These are phyloP conservation scores for Brassica juncea DNA, from an alignment of 345 rosid species.

Conservation along the genomic window DNA sequence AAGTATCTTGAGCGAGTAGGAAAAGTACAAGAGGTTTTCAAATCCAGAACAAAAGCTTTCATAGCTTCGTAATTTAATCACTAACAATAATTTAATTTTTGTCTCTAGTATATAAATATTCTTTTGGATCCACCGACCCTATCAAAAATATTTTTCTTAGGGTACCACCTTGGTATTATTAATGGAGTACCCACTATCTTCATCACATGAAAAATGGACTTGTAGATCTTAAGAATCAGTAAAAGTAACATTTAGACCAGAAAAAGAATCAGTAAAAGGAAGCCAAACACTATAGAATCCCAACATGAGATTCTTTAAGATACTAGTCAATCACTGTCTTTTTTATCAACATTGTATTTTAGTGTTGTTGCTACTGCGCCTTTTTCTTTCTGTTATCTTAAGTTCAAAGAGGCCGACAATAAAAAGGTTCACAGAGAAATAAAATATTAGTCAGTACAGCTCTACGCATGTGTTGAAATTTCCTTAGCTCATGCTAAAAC, in stretches of 20 bases:
- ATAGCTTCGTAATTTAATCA: neutral
- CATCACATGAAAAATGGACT: conserved; percentile 24
- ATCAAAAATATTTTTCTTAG: neutral
- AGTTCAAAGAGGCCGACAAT: neutral
- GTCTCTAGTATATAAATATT: neutral
- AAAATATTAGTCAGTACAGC: neutral
- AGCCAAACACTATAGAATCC: neutral
- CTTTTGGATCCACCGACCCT: neutral
- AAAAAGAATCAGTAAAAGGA: conserved; percentile 17
- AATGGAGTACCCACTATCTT: conserved; percentile 1
- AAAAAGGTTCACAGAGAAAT: neutral
- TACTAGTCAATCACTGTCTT: conserved; percentile 18
- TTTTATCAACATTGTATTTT: conserved; percentile 4
- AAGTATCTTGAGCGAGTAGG: neutral
- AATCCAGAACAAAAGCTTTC: neutral
- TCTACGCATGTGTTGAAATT: conserved; percentile 14
- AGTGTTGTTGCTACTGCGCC: neutral
- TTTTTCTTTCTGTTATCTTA: neutral
- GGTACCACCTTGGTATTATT: conserved; percentile 1
- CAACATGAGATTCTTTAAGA: neutral
- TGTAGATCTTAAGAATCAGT: conserved; percentile 18
- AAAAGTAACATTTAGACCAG: neutral
- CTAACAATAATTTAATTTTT: neutral
- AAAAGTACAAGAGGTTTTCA: neutral
- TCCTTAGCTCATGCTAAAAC: neutral